Evolutionary conservation across 495 filamentous ascomycete genomes (phyloP), one percentile per base, ranked within the genome.

Genomic region (Lindgomyces ingoldianus): DNA sequence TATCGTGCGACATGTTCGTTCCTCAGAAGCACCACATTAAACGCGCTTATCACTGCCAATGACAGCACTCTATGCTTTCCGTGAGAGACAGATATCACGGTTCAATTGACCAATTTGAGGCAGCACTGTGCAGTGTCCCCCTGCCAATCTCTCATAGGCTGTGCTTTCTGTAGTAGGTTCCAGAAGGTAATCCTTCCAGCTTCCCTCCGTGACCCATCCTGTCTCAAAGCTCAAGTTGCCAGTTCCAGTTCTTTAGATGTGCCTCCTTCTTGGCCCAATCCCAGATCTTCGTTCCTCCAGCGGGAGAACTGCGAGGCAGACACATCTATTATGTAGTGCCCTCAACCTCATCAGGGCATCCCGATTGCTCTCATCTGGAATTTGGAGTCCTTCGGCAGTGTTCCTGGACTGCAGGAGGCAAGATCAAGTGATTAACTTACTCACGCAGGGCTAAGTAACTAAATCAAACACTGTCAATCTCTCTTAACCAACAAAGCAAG

Each of bases 231-330:
- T 6, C 33, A 14, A 6, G 33, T 39, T 39, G 33, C 6, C 14
- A 39, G 6, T 14, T 6, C 33, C 33, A 39, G 33, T 6, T 14
- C 33, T 14, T 39, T 39, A n/a, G n/a, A n/a, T 39, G 33, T 39
- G 33, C 33, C 14, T 39, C 33, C 33, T 14, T 14, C 14, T 39
- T 39, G 6, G 33, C 33, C 14, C 33, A 39, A 39, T 6, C 14
- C 6, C 33, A 39, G 6, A 39, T 39, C 33, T 6, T 39, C 6
- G 33, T 39, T 39, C 6, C 33, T 39, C 33, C 33, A 14, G 33
- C 6, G 18, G 49, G 25, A 16, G 49, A 29, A 52, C 22, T 52
- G 49, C 49, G 30, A 52, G 49, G 49, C 49, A 52, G 49, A 52
- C 49, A n/a, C n/a, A n/a, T n/a, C n/a, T n/a, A n/a, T n/a, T n/a